Conservation (phyloP, 2,329 filamentous ascomycete species). For the Bipolaris sorokiniana region DNA sequence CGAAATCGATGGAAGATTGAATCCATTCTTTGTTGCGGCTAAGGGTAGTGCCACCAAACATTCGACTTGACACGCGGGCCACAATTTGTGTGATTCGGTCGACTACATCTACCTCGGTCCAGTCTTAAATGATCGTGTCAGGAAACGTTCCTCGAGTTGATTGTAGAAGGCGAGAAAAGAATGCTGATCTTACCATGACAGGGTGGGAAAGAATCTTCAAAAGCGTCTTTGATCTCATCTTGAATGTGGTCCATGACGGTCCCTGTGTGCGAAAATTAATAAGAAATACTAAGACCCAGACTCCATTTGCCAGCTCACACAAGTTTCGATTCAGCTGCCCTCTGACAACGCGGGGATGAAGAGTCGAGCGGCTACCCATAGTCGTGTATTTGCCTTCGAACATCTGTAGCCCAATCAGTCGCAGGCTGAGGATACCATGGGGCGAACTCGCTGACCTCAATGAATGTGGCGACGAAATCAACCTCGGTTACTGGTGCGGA, state of each 20-base stretch:
- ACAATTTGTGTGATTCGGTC: background rate
- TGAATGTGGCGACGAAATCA: background rate
- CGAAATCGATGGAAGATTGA: background rate
- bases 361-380: background rate
- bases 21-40: background rate
- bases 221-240: background rate
- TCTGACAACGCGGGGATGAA: background rate
- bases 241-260: background rate
- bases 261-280: no score
- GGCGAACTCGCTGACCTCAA: background rate
- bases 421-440: no score
- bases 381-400: conserved; percentile 4
- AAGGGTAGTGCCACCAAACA: background rate
- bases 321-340: background rate
- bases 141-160: no score
- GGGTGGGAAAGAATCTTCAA: no score
- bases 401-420: background rate
- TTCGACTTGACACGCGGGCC: background rate
- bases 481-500: background rate
- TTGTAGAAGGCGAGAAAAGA: background rate
- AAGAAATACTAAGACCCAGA: no score
- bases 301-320: background rate
- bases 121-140: background rate
- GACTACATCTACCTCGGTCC: background rate
- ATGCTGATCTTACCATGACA: background rate